Evolutionary conservation across 2,329 filamentous ascomycete species (phyloP).

Genomic region (Aspergillus udagawae): DNA sequence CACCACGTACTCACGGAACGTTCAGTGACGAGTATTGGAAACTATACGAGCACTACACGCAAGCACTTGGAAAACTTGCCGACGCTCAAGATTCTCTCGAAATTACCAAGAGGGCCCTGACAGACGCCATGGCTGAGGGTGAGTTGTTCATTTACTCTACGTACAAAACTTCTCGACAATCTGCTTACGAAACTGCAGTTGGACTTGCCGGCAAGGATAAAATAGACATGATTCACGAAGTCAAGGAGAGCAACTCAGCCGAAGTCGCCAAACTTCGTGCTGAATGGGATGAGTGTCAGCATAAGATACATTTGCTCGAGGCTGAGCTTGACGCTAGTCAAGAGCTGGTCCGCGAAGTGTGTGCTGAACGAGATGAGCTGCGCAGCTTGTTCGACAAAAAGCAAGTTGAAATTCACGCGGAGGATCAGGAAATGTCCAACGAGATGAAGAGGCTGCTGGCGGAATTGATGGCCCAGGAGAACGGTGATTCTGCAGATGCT

Average conservation of each 20-base stretch:
- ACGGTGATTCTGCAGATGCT: slow-evolving; percentile 27
- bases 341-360: slow-evolving; percentile 34
- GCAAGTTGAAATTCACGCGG: slow-evolving; percentile 36
- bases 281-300: slow-evolving; percentile 31
- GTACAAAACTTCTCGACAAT: not conserved
- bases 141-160: slow-evolving; percentile 12
- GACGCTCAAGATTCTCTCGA: slow-evolving; percentile 36
- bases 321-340: slow-evolving; percentile 38
- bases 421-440: slow-evolving; percentile 38
- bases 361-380: slow-evolving; percentile 37
- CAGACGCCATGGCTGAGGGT: slow-evolving; percentile 35
- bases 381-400: slow-evolving; percentile 37
- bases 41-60: slow-evolving; percentile 37
- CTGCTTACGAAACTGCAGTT: slow-evolving; percentile 26
- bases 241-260: slow-evolving; percentile 32
- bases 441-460: slow-evolving; percentile 41
- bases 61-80: slow-evolving; percentile 34
- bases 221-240: slow-evolving; percentile 33
- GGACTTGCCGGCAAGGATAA: slow-evolving; percentile 36
- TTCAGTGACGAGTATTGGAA: slow-evolving; percentile 39
- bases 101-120: slow-evolving; percentile 32
- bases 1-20: slow-evolving; percentile 12
- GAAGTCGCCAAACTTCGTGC: slow-evolving; percentile 33
- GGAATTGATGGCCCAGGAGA: slow-evolving; percentile 35
- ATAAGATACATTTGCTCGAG: slow-evolving; percentile 35